Base-by-base conservation (phyloP, 108 stramenopile genomes). In the Pseudonitzschia multistriata region DNA sequence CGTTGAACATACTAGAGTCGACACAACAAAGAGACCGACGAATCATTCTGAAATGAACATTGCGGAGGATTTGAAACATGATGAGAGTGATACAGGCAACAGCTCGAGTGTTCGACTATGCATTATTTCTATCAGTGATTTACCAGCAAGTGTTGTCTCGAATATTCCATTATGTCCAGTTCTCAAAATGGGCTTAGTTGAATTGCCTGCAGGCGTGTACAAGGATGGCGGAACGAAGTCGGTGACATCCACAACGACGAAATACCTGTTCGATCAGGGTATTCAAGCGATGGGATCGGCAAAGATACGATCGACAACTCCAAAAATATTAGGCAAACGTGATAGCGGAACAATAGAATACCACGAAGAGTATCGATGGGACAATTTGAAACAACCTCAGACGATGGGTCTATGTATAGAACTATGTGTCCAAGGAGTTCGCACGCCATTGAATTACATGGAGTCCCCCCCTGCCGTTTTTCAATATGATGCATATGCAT, bases 321-420 rank as follows among this genome's bases (percentile, higher is more conserved):
- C 62, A 25, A 82, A 78, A 49, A 67, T 80, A 6, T 37, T 86
- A 66, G 66, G 70, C 49, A 77, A 80, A 53, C 73, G 79, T 8
- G 85, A 86, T 67, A 80, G 78, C 71, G 81, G 85, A 33, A 53
- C 74, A 21, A 65, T 80, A 15, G 92, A 93, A 63, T 93, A 86
- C 79, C 78, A 90, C 67, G 87, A 93, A 72, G 92, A 93, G 65
- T 73, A 85, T 60, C 79, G 92, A 47, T 93, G 92, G 92, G 88
- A 93, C 66, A 33, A 56, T 30, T 28, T 83, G 6, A 27, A 40
- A 10, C 66, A 67, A 49, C 88, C 87, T 22, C 61, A 73, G 25
- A 67, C 82, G 66, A 72, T 77, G 48, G 79, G 75, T 3, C 54
- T 89, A 17, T 79, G 57, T 17, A 67, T 89, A 10, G 82, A 88